Evolutionary conservation across 179 eudicot genomes (phyloP).

Genomic region (Vitellaria paradoxa): DNA sequence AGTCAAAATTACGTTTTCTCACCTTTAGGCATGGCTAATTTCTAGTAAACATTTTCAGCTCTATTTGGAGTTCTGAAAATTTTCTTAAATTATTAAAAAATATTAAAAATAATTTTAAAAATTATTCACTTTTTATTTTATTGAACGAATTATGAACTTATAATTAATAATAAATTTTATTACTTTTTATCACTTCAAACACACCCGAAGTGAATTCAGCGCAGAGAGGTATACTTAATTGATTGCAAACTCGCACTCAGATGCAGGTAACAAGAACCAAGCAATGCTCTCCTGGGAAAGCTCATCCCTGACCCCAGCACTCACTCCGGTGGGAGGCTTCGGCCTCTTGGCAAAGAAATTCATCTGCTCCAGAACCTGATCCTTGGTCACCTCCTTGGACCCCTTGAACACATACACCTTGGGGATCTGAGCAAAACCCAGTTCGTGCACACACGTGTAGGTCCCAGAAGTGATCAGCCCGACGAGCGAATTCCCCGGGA

Average conservation of each 20-base stretch:
- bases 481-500: constrained; percentile 66
- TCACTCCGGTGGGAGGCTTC: constrained; percentile 63
- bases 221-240: constrained; percentile 50
- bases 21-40: no score
- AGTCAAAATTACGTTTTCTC: no score
- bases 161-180: no score
- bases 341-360: constrained; percentile 61
- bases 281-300: constrained; percentile 67
- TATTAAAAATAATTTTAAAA: no score
- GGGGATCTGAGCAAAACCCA: constrained; percentile 70
- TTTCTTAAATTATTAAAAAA: no score
- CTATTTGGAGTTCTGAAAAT: no score
- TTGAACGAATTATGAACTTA: no score
- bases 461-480: constrained; percentile 86
- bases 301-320: constrained; percentile 85
- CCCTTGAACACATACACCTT: constrained; percentile 87
- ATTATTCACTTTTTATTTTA: no score
- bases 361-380: constrained; percentile 84
- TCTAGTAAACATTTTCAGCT: no score
- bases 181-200: no score
- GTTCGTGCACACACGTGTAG: constrained; percentile 71
- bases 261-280: constrained; percentile 77
- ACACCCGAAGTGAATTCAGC: neutral
- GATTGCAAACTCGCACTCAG: constrained; percentile 78
- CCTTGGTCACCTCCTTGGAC: constrained; percentile 79